A percentile compares a stretch with the other conserved stretches of the same genome.
phyloP scores from a whole-genome alignment of 345 rosid genomes.

The Arabis hirsuta region DNA sequence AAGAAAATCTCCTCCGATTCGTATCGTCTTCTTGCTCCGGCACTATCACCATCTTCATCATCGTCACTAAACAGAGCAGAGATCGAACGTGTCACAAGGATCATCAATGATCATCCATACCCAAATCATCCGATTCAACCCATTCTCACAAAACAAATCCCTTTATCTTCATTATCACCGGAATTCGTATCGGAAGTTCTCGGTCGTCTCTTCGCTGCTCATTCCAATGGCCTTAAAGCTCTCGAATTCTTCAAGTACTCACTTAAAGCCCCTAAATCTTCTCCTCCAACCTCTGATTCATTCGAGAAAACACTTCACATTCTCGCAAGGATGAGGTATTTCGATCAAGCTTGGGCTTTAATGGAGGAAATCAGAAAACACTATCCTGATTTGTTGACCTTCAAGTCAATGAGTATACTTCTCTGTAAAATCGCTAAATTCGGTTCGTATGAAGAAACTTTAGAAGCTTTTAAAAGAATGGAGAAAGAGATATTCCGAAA shows the following conservation, averaged over 20 bases:
- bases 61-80: constrained; percentile 36
- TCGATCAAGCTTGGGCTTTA: constrained; percentile 84
- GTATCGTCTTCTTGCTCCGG: constrained; percentile 34
- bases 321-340: constrained; percentile 78
- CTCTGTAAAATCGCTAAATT: constrained; percentile 70
- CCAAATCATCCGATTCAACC: constrained; percentile 67
- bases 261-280: constrained; percentile 42
- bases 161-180: constrained; percentile 45
- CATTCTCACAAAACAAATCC: constrained; percentile 50
- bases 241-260: constrained; percentile 73
- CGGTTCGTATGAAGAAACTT: constrained; percentile 68
- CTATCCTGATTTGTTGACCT: constrained; percentile 58
- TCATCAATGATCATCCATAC: constrained; percentile 79
- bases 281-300: constrained; percentile 57
- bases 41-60: background rate
- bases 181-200: constrained; percentile 65
- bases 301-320: constrained; percentile 89
- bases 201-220: constrained; percentile 85
- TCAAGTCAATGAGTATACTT: constrained; percentile 83
- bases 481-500: constrained; percentile 64
- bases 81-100: constrained; percentile 56
- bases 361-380: constrained; percentile 54
- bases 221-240: constrained; percentile 88
- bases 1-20: constrained; percentile 29
- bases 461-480: constrained; percentile 67